phyloP scores from a whole-genome alignment of 192 early-diverging fungal genomes.

The Phycomyces blakesleeanus region DNA sequence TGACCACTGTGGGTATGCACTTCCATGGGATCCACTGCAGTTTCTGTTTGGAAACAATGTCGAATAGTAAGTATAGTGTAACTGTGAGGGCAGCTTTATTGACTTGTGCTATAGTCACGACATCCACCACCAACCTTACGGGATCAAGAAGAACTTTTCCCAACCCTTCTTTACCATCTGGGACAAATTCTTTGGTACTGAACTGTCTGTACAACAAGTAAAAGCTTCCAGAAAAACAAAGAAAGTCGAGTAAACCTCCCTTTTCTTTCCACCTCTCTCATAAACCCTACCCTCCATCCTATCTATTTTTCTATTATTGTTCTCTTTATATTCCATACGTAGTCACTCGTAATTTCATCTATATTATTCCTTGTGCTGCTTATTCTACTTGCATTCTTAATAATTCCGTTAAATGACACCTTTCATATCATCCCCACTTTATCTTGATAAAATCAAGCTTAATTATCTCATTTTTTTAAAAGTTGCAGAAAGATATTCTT shows the following conservation, averaged over 20 bases:
- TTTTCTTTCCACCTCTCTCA: no score
- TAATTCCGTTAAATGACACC: not conserved
- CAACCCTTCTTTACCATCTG: conserved; percentile 81
- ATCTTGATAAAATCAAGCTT: no score
- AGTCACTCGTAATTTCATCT: not conserved
- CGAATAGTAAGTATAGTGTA: conserved; percentile 35
- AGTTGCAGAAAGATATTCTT: no score
- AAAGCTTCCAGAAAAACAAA: not conserved
- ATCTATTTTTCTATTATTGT: not conserved
- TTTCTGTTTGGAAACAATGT: conserved; percentile 64
- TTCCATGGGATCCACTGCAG: conserved; percentile 72
- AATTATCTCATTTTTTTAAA: no score
- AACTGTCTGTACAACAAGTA: conserved; percentile 30
- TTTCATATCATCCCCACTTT: not conserved
- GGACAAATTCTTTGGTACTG: conserved; percentile 71
- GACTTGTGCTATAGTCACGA: conserved; percentile 40
- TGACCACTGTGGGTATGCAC: conserved; percentile 77
- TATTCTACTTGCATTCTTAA: conserved; percentile 1
- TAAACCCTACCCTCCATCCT: not conserved
- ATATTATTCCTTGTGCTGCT: not conserved
- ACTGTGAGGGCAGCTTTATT: no score
- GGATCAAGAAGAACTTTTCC: conserved; percentile 56
- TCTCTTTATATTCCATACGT: not conserved
- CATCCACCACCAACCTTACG: conserved; percentile 55
- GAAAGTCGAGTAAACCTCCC: no score